phyloP scores from a whole-genome alignment of 805 yeast genomes.

The Hanseniaspora vineae region DNA sequence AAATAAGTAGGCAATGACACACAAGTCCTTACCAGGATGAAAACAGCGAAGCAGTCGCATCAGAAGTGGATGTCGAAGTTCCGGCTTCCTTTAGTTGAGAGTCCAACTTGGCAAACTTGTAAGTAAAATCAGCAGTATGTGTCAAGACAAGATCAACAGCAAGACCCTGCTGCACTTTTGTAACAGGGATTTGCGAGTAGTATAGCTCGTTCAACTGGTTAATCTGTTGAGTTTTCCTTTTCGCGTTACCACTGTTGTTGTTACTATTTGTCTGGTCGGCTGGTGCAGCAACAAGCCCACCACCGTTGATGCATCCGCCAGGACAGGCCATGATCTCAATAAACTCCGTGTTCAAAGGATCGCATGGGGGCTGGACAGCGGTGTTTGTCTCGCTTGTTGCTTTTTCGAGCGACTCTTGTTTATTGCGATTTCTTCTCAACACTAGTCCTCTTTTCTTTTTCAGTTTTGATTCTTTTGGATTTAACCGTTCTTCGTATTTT shows the following conservation, averaged over 20 bases:
- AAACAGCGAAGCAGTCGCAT: background rate
- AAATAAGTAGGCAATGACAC: no score
- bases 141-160: no score
- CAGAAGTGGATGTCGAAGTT: background rate
- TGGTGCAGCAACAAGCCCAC: constrained; percentile 66
- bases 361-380: constrained; percentile 24
- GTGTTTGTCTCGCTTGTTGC: constrained; percentile 6
- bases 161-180: no score
- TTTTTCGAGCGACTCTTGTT: constrained; percentile 4
- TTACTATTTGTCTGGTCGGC: no score
- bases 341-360: constrained; percentile 59
- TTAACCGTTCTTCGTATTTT: constrained; percentile 30
- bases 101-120: background rate
- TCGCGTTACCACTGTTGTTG: constrained; percentile 12
- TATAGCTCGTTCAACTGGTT: constrained; percentile 7
- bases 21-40: no score
- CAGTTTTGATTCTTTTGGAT: constrained; percentile 12
- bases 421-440: background rate
- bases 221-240: constrained; percentile 1
- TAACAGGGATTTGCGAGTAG: background rate
- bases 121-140: background rate
- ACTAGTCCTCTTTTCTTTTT: constrained; percentile 17
- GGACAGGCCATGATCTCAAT: constrained; percentile 98
- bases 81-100: background rate
- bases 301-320: constrained; percentile 94